Evolutionary conservation across 2,329 filamentous ascomycete genomes (phyloP).

Genomic region (Colletotrichum kahawae): DNA sequence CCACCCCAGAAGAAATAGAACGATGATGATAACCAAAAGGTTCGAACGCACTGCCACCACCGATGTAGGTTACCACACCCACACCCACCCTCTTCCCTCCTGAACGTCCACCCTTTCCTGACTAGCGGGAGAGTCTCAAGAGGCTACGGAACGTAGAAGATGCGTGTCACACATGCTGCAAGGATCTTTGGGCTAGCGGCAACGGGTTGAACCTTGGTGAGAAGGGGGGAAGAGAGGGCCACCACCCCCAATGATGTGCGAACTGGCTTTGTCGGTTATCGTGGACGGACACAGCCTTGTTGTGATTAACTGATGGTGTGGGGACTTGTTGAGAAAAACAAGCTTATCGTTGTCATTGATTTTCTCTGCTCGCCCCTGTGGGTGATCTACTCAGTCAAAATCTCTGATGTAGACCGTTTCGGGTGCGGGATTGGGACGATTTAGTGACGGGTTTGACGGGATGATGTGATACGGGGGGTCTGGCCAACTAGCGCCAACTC

Average conservation of each 20-base stretch:
- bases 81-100: background rate
- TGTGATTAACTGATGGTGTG: background rate
- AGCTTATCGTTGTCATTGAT: background rate
- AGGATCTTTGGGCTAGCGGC: background rate
- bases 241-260: background rate
- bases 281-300: background rate
- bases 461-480: background rate
- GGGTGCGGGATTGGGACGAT: background rate
- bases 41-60: background rate
- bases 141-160: background rate
- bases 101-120: background rate
- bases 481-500: background rate
- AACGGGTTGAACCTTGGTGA: background rate
- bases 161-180: background rate
- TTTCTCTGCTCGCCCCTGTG: background rate
- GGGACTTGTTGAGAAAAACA: background rate
- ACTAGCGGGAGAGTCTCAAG: background rate
- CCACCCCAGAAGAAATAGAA: background rate
- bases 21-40: background rate
- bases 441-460: background rate
- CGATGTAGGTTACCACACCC: background rate
- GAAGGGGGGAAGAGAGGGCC: background rate
- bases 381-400: background rate
- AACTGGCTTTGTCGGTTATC: background rate
- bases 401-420: conserved; percentile 15